Conservation (phyloP, 371 early-diverging fungal genomes). For the Coemansia sp. region DNA sequence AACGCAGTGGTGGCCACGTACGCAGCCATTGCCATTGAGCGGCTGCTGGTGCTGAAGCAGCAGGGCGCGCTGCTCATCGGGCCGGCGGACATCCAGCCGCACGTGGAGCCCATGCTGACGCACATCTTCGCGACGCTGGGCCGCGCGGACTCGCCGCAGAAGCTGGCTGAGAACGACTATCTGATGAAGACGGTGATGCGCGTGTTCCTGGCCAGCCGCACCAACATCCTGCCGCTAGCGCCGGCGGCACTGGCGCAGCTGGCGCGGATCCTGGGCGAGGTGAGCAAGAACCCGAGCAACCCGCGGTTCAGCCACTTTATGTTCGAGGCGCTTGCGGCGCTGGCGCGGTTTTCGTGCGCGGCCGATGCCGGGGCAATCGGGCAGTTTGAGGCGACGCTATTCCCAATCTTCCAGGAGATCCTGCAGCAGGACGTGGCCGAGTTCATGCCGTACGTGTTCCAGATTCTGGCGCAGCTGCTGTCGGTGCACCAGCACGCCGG, state of each 20-base stretch:
- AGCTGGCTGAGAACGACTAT: slow-evolving; percentile 94
- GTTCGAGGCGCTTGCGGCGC: slow-evolving; percentile 88
- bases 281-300: slow-evolving; percentile 95
- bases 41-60: slow-evolving; percentile 80
- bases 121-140: slow-evolving; percentile 69
- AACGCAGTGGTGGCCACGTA: slow-evolving; percentile 90
- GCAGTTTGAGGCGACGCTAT: slow-evolving; percentile 75
- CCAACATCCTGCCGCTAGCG: slow-evolving; percentile 69
- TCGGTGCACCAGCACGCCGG: slow-evolving; percentile 67
- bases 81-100: slow-evolving; percentile 68
- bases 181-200: slow-evolving; percentile 88
- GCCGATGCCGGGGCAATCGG: slow-evolving; percentile 63
- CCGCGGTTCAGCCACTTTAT: slow-evolving; percentile 95
- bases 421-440: slow-evolving; percentile 68
- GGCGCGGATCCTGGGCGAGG: slow-evolving; percentile 71
- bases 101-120: slow-evolving; percentile 66
- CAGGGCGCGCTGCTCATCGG: slow-evolving; percentile 62
- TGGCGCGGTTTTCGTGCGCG: slow-evolving; percentile 67
- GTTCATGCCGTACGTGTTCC: slow-evolving; percentile 95
- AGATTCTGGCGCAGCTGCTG: slow-evolving; percentile 85
- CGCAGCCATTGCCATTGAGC: slow-evolving; percentile 88
- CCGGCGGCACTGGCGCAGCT: slow-evolving; percentile 70
- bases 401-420: slow-evolving; percentile 64
- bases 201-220: slow-evolving; percentile 71
- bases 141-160: slow-evolving; percentile 60